phyloP scores from a whole-genome alignment of 106 monocot species.

The Acorus gramineus region DNA sequence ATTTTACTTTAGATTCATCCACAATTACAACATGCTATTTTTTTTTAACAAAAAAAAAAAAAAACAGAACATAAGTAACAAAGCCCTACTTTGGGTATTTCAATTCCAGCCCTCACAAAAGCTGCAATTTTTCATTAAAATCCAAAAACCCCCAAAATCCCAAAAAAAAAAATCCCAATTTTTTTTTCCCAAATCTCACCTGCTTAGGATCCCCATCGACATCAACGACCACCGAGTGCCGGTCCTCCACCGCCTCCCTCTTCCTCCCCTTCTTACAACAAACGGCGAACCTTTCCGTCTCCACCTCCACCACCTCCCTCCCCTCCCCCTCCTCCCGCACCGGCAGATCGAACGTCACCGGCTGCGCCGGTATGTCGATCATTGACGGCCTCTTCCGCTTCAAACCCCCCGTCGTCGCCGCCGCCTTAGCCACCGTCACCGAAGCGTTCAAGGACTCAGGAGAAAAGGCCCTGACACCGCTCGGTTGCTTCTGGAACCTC shows the following conservation, averaged over 20 bases:
- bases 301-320: slow-evolving; percentile 19
- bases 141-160: not conserved
- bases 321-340: slow-evolving; percentile 12
- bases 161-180: not conserved
- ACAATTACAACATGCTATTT: too few species aligned
- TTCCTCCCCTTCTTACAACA: slow-evolving; percentile 75
- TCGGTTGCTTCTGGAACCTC: slow-evolving; percentile 22
- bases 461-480: slow-evolving; percentile 4
- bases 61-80: too few species aligned
- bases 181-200: slow-evolving; percentile 24
- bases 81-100: too few species aligned
- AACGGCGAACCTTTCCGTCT: slow-evolving; percentile 46
- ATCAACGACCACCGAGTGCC: slow-evolving; percentile 40
- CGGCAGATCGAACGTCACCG: slow-evolving; percentile 16
- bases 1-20: too few species aligned
- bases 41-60: too few species aligned
- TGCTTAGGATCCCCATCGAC: slow-evolving; percentile 45
- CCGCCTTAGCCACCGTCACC: not conserved
- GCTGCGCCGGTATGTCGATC: slow-evolving; percentile 4
- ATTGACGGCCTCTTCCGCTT: slow-evolving; percentile 44
- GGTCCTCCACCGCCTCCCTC: slow-evolving; percentile 83
- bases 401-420: slow-evolving; percentile 77
- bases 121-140: too few species aligned
- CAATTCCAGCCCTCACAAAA: too few species aligned
- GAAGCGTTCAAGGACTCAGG: not conserved